Conservation (phyloP, 345 rosid genomes). For the Camelina hispida region DNA sequence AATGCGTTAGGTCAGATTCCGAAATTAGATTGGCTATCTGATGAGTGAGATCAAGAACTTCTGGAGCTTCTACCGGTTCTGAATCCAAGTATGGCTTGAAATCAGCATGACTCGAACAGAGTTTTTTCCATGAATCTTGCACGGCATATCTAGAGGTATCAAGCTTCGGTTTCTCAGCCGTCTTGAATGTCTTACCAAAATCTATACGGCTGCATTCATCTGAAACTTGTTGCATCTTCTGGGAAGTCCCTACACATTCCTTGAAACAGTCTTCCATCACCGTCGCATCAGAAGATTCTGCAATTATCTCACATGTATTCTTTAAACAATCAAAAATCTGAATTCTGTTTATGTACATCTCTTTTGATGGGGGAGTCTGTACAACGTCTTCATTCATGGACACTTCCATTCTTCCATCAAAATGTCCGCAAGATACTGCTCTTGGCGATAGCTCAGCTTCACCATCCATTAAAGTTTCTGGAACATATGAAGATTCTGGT, state of each 20-base stretch:
- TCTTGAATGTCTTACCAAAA: slow-evolving; percentile 51
- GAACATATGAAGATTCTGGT: slow-evolving; percentile 85
- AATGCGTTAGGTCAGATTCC: slow-evolving; percentile 65
- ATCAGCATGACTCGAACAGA: slow-evolving; percentile 49
- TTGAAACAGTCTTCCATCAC: slow-evolving; percentile 55
- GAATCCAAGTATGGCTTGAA: slow-evolving; percentile 55
- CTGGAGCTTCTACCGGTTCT: slow-evolving; percentile 61
- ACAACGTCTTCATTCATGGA: slow-evolving; percentile 50
- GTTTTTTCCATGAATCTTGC: slow-evolving; percentile 72
- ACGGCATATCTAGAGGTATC: slow-evolving; percentile 47
- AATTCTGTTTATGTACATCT: slow-evolving; percentile 48
- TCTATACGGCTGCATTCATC: slow-evolving; percentile 91
- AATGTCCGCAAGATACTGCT: slow-evolving; percentile 47
- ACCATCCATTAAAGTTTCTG: slow-evolving; percentile 69
- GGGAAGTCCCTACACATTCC: slow-evolving; percentile 44
- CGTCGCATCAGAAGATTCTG: slow-evolving; percentile 50
- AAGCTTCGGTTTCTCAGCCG: slow-evolving; percentile 40
- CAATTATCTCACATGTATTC: slow-evolving; percentile 48
- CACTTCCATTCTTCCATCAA: slow-evolving; percentile 56
- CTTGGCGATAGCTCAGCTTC: slow-evolving; percentile 55
- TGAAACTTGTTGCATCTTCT: slow-evolving; percentile 59
- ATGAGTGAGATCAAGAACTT: slow-evolving; percentile 52
- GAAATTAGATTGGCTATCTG: slow-evolving; percentile 74
- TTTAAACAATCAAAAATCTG: slow-evolving; percentile 33
- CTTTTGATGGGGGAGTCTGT: slow-evolving; percentile 42